Conservation (phyloP, 2,329 filamentous ascomycete species). For the Aspergillus fumigatiaffinis region DNA sequence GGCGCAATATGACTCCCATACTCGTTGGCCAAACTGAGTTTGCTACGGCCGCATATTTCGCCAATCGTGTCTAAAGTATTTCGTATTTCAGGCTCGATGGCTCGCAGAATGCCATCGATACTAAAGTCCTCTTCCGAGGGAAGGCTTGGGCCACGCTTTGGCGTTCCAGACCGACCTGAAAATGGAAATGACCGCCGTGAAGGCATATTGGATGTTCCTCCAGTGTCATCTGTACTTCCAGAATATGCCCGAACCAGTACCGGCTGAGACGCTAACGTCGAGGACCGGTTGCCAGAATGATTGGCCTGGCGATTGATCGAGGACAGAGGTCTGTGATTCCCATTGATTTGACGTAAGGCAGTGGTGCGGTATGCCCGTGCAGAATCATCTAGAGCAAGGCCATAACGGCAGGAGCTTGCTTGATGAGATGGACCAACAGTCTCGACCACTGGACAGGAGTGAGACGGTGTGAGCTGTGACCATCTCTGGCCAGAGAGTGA, state of each 20-base stretch:
- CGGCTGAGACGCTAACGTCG: slow-evolving; percentile 37
- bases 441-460: slow-evolving; percentile 19
- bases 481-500: slow-evolving; percentile 30
- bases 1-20: slow-evolving; percentile 61
- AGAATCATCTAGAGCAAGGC: slow-evolving; percentile 27
- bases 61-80: slow-evolving; percentile 59
- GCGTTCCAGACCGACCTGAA: slow-evolving; percentile 17
- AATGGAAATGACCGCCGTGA: slow-evolving; percentile 30
- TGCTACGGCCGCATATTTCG: slow-evolving; percentile 59
- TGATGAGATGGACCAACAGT: slow-evolving; percentile 20
- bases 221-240: slow-evolving; percentile 30
- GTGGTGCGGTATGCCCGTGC: slow-evolving; percentile 28
- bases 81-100: slow-evolving; percentile 57
- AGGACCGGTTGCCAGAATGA: slow-evolving; percentile 19
- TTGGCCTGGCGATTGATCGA: slow-evolving; percentile 23
- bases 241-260: slow-evolving; percentile 44
- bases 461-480: slow-evolving; percentile 25
- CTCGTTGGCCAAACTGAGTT: slow-evolving; percentile 59
- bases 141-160: slow-evolving; percentile 27
- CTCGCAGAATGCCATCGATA: slow-evolving; percentile 53
- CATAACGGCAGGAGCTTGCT: slow-evolving; percentile 21
- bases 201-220: slow-evolving; percentile 29
- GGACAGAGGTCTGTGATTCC: slow-evolving; percentile 21
- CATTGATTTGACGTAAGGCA: slow-evolving; percentile 32
- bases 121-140: slow-evolving; percentile 52